A percentile compares a stretch with the other conserved stretches of the same genome.
These are phyloP conservation scores for Crepidotus variabilis DNA, from an alignment of 768 basidiomycete species.

Conservation along the genomic window DNA sequence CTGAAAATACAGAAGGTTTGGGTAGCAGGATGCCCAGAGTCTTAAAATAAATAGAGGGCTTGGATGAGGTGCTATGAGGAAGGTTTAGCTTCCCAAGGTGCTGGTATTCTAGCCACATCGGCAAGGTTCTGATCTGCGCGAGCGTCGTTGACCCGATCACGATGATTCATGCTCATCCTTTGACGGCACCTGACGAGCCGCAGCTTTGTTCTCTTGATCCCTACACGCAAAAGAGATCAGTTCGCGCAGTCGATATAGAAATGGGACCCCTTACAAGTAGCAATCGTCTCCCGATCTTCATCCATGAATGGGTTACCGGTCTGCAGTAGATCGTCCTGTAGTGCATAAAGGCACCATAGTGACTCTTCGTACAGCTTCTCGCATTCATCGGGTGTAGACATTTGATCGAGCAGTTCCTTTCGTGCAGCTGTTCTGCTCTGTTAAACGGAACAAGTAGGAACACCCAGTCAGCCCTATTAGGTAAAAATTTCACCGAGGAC, in stretches of 20 bases:
- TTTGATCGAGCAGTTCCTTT: slow-evolving; percentile 84
- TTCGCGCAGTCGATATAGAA: background rate
- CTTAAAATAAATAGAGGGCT: background rate
- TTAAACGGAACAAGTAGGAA: background rate
- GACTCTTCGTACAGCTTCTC: slow-evolving; percentile 95
- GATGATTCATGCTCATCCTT: slow-evolving; percentile 73
- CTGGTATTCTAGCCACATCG: slow-evolving; percentile 66
- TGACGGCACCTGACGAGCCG: slow-evolving; percentile 75
- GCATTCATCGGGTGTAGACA: slow-evolving; percentile 73
- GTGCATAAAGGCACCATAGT: slow-evolving; percentile 87
- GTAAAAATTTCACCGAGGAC: background rate
- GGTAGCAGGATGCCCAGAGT: background rate
- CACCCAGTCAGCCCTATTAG: background rate
- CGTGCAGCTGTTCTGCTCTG: slow-evolving; percentile 92
- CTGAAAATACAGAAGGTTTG: background rate
- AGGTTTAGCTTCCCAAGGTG: slow-evolving; percentile 65
- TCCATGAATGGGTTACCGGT: slow-evolving; percentile 81
- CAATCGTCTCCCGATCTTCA: slow-evolving; percentile 76
- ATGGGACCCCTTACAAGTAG: slow-evolving; percentile 52
- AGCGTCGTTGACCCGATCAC: slow-evolving; percentile 71
- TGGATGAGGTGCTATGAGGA: slow-evolving; percentile 10
- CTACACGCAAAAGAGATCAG: slow-evolving; percentile 29
- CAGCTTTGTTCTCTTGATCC: slow-evolving; percentile 84
- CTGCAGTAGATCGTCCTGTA: slow-evolving; percentile 86
- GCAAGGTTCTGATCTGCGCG: slow-evolving; percentile 77